These are phyloP conservation scores for Fusarium algeriense DNA, from an alignment of 2,329 filamentous ascomycete genomes.

Conservation along the genomic window DNA sequence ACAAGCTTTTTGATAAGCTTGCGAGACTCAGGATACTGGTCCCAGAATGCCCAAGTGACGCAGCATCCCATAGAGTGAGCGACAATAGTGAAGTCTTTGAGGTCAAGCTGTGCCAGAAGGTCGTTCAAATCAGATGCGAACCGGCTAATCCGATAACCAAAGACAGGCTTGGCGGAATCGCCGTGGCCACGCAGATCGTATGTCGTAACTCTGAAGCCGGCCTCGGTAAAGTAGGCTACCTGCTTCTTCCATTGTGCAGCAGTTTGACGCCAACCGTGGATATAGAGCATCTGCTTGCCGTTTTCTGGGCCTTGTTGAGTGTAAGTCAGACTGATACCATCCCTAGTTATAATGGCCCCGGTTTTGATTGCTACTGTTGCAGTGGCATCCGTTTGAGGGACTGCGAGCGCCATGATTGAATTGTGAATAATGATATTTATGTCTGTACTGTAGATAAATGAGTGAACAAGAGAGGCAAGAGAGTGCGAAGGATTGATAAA, in stretches of 20 bases:
- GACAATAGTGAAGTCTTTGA: neutral
- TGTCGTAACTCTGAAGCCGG: neutral
- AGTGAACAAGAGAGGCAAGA: too few relatives aligned
- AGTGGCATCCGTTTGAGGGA: too few relatives aligned
- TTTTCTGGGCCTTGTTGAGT: neutral
- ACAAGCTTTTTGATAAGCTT: neutral
- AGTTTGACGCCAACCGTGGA: neutral
- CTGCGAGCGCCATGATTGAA: too few relatives aligned
- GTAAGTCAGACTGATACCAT: neutral
- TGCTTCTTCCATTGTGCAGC: neutral
- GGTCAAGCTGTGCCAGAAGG: neutral
- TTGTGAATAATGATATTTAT: too few relatives aligned
- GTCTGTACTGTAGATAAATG: too few relatives aligned
- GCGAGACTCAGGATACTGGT: neutral
- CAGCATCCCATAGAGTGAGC: constrained; percentile 6
- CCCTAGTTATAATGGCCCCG: neutral
- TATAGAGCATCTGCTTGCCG: neutral
- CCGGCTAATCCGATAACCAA: neutral
- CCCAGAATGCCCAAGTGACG: constrained; percentile 4
- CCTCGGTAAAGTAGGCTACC: neutral
- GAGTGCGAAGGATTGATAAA: too few relatives aligned
- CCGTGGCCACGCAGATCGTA: constrained; percentile 8
- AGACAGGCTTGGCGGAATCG: neutral
- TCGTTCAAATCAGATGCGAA: constrained; percentile 1
- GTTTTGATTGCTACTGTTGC: neutral